Base-by-base conservation (phyloP, 225 moss, liverwort and hornwort genomes). In the Polytrichum commune region DNA sequence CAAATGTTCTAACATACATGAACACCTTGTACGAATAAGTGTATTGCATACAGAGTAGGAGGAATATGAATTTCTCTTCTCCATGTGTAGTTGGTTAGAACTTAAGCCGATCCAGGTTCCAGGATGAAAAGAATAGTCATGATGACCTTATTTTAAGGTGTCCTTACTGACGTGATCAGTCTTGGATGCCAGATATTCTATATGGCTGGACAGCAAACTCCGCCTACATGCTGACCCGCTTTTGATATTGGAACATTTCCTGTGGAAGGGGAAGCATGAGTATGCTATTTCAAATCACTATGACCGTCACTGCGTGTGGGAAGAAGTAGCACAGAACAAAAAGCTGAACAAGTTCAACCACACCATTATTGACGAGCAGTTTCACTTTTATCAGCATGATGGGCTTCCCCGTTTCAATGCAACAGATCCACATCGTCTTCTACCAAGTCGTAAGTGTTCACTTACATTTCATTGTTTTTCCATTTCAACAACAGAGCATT, bases 251-350 rank as follows among this genome's bases (percentile, higher is more conserved):
- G 97, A 97, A 64, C 82, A 84, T 55, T 94, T 97, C 73, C 76
- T 94, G 84, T 97, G 94, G 97, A 84, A 84, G 60, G 88, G 90
- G 60, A 84, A 82, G 20, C 71, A 88, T 68, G 92, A 97, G 78
- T 97, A 94, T 72, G 91, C 97, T 25, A 92, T 97, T 75, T 97
- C 94, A 57, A 97, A 97, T 84, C 97, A 97, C 65, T 97, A 92
- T 73, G 89, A 94, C 69, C 92, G 94, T 38, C 97, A 97, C 66
- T 92, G 92, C 77, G 97, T 94, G 28, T 93, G 85, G 90, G 94
- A 97, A 72, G 94, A 97, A 88, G 94, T 97, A 20, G 89, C 90
- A 57, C 97, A 94, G 54, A 97, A 97, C 74, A 97, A 94, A 72
- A 85, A 78, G 66, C 69, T 94, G 60, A 94, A 97, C 72, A 97